These are phyloP conservation scores for Schizochytrium sp. DNA, from an alignment of 108 stramenopile species.

Conservation along the genomic window DNA sequence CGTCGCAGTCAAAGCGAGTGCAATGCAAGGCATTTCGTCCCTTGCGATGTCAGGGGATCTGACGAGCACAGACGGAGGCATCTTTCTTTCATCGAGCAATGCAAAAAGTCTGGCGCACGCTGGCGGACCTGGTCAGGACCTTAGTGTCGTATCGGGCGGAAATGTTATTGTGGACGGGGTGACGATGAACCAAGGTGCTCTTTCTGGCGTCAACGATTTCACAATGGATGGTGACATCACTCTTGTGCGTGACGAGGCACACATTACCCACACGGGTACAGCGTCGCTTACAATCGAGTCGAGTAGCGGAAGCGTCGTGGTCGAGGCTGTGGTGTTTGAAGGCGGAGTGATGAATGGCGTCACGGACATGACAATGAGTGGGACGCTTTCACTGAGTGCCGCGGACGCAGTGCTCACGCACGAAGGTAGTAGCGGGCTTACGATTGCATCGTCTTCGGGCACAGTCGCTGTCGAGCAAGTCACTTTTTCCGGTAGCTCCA, in stretches of 20 bases:
- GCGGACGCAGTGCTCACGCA: too few relatives aligned
- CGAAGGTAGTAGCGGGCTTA: too few relatives aligned
- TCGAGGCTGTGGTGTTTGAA: background rate
- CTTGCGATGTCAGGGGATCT: background rate
- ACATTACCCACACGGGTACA: background rate
- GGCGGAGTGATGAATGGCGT: background rate
- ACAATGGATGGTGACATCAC: background rate
- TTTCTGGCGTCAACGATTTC: background rate
- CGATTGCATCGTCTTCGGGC: too few relatives aligned
- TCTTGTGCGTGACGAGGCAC: background rate
- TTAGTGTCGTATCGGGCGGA: background rate
- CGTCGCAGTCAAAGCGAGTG: background rate
- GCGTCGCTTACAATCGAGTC: background rate
- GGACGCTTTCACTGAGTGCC: too few relatives aligned
- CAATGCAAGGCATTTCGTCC: background rate
- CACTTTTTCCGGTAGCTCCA: too few relatives aligned
- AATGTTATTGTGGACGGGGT: background rate
- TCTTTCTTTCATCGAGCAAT: too few relatives aligned
- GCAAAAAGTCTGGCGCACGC: background rate
- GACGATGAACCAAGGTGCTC: background rate
- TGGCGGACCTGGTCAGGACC: background rate
- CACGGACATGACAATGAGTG: background rate
- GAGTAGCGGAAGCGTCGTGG: background rate
- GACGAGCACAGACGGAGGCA: background rate
- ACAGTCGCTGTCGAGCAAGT: too few relatives aligned